Conservation (phyloP, 1,284 basidiomycete genomes). For the Pseudozyma hubeiensis region DNA sequence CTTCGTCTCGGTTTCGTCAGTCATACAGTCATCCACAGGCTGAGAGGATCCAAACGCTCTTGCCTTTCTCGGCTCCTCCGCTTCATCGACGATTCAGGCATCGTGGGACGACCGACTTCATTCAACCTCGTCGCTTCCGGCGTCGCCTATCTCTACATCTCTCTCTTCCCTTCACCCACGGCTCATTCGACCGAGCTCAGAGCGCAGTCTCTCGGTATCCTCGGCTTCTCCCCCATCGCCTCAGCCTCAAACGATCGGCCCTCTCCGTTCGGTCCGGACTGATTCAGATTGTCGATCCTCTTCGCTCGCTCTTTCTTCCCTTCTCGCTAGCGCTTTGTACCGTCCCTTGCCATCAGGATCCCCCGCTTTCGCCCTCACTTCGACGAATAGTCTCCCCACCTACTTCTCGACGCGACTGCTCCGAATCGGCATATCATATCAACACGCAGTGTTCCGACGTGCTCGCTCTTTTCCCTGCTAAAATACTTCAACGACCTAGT, state of each 20-base stretch:
- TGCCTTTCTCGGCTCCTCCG: too few species aligned
- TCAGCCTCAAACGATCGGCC: constrained; percentile 2
- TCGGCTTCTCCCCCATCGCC: constrained; percentile 15
- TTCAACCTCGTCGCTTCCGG: constrained; percentile 1
- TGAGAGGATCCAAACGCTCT: too few species aligned
- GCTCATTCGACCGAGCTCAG: neutral
- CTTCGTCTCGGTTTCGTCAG: too few species aligned
- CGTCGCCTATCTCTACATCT: constrained; percentile 10
- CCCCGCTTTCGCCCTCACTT: too few species aligned
- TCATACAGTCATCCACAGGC: too few species aligned
- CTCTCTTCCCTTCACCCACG: neutral
- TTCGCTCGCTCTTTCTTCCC: neutral
- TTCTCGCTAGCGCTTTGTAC: neutral
- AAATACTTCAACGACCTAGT: neutral
- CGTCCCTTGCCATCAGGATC: too few species aligned
- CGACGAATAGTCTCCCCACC: too few species aligned
- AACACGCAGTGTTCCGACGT: too few species aligned
- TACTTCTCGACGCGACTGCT: too few species aligned
- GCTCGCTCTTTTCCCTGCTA: neutral
- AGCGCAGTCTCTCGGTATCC: constrained; percentile 11
- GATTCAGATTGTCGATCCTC: constrained; percentile 8
- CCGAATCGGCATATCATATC: too few species aligned
- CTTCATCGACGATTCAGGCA: neutral
- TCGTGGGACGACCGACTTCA: neutral
- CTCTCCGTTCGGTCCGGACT: constrained; percentile 13